Conservation (phyloP, 1,284 basidiomycete genomes). For the Moesziomyces aphidis region DNA sequence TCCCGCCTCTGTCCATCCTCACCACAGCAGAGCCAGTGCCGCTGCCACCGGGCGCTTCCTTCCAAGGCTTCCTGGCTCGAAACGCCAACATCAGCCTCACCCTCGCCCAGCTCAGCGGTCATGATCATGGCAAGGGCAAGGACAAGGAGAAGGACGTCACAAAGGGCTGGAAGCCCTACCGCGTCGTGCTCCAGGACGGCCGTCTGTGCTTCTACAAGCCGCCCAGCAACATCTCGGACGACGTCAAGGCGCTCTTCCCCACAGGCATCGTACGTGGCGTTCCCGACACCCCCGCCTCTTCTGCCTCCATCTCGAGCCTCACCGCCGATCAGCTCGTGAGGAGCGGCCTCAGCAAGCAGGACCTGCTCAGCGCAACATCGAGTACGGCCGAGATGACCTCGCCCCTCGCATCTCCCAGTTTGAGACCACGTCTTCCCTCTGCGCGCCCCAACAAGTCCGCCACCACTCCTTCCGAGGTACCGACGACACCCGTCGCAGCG, state of each 20-base stretch:
- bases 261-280: conserved; percentile 28
- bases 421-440: conserved; percentile 23
- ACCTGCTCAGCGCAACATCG: conserved; percentile 55
- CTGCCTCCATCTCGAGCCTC: conserved; percentile 17
- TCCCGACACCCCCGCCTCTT: conserved; percentile 21
- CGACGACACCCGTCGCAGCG: conserved; percentile 8
- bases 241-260: conserved; percentile 60
- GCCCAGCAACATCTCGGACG: conserved; percentile 55
- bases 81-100: conserved; percentile 60
- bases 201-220: conserved; percentile 65
- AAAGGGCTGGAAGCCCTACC: conserved; percentile 67
- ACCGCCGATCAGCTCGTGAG: conserved; percentile 44
- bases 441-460: conserved; percentile 19
- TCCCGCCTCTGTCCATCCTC: conserved; percentile 8
- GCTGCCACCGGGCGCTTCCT: conserved; percentile 47
- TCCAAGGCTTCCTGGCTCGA: conserved; percentile 59
- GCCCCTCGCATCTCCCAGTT: conserved; percentile 25
- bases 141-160: conserved; percentile 59
- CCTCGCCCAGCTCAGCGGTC: conserved; percentile 48
- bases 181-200: conserved; percentile 59
- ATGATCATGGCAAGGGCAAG: conserved; percentile 37
- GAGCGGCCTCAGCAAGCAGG: conserved; percentile 55
- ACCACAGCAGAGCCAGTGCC: conserved; percentile 24
- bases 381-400: conserved; percentile 36
- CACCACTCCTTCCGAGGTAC: not conserved